These are phyloP conservation scores for Triticum urartu DNA, from an alignment of 176 grass and related monocot species.

Conservation along the genomic window DNA sequence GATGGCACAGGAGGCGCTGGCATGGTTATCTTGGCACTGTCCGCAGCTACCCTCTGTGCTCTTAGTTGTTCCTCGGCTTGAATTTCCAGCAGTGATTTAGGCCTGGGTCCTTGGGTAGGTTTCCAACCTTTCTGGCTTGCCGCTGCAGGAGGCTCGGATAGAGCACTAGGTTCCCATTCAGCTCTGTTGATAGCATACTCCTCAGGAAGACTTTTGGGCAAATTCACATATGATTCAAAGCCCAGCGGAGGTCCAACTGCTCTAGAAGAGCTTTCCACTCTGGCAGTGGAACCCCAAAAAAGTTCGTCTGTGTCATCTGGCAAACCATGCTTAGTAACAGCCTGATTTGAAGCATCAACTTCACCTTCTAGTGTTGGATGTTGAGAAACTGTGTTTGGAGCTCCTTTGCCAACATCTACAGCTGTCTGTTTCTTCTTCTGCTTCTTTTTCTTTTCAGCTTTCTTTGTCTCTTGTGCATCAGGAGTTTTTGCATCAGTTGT, in stretches of 20 bases:
- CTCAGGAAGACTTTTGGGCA: slow-evolving; percentile 35
- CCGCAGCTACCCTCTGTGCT: slow-evolving; percentile 49
- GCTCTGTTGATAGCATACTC: slow-evolving; percentile 45
- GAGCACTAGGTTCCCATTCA: slow-evolving; percentile 48
- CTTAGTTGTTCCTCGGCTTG: slow-evolving; percentile 88
- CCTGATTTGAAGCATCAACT: slow-evolving; percentile 46
- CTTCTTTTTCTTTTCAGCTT: slow-evolving; percentile 95
- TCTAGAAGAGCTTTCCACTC: slow-evolving; percentile 27
- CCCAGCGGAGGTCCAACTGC: slow-evolving; percentile 5
- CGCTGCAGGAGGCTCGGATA: slow-evolving; percentile 38
- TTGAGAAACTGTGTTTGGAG: slow-evolving; percentile 44
- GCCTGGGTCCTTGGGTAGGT: slow-evolving; percentile 64
- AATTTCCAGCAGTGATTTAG: slow-evolving; percentile 95
- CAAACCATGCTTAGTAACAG: slow-evolving; percentile 46
- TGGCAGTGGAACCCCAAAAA: slow-evolving; percentile 40
- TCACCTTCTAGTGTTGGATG: slow-evolving; percentile 44
- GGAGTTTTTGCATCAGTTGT: slow-evolving; percentile 40
- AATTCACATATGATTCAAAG: slow-evolving; percentile 27
- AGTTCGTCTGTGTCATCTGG: slow-evolving; percentile 50
- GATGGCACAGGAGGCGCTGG: slow-evolving; percentile 33
- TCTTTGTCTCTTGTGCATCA: slow-evolving; percentile 64
- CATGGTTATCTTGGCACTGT: slow-evolving; percentile 29
- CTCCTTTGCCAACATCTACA: slow-evolving; percentile 55
- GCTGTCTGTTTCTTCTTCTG: slow-evolving; percentile 72
- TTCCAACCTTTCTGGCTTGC: slow-evolving; percentile 69